Conservation (phyloP, 106 monocot genomes). For the Xerophyta viscosa region DNA sequence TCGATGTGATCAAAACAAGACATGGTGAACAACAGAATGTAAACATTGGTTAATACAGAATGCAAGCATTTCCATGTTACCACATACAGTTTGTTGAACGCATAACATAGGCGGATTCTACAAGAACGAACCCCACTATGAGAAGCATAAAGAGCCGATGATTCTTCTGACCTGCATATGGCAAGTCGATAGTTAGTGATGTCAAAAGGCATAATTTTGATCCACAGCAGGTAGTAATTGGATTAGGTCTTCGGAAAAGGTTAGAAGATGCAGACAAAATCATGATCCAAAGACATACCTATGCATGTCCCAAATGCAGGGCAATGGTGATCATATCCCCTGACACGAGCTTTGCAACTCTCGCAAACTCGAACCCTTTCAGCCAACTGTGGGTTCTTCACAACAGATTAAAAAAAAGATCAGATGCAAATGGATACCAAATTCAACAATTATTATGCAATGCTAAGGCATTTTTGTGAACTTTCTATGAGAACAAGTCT, state of each 20-base stretch:
- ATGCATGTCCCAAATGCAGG: constrained; percentile 97
- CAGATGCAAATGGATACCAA: too few relatives aligned
- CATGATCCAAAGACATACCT: constrained; percentile 35
- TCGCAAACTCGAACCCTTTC: constrained; percentile 51
- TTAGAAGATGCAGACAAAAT: too few relatives aligned
- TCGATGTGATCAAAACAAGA: too few relatives aligned
- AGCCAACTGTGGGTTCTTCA: constrained; percentile 26
- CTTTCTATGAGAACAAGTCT: too few relatives aligned
- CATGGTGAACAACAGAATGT: too few relatives aligned
- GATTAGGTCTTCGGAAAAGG: too few relatives aligned
- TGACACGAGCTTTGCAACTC: constrained; percentile 45
- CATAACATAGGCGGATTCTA: constrained; percentile 59
- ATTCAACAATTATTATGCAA: too few relatives aligned
- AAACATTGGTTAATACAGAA: too few relatives aligned
- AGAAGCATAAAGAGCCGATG: constrained; percentile 76
- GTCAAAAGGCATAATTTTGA: not conserved
- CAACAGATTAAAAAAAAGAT: too few relatives aligned
- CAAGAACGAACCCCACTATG: constrained; percentile 61
- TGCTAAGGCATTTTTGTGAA: too few relatives aligned
- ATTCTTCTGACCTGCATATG: constrained; percentile 74
- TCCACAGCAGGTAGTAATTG: too few relatives aligned
- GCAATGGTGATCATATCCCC: constrained; percentile 70
- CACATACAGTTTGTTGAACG: constrained; percentile 64
- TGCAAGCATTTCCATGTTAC: too few relatives aligned
- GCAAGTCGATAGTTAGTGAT: not conserved